Base-by-base conservation (phyloP, 352 stramenopile genomes). In the Phytophthora sansomeana region DNA sequence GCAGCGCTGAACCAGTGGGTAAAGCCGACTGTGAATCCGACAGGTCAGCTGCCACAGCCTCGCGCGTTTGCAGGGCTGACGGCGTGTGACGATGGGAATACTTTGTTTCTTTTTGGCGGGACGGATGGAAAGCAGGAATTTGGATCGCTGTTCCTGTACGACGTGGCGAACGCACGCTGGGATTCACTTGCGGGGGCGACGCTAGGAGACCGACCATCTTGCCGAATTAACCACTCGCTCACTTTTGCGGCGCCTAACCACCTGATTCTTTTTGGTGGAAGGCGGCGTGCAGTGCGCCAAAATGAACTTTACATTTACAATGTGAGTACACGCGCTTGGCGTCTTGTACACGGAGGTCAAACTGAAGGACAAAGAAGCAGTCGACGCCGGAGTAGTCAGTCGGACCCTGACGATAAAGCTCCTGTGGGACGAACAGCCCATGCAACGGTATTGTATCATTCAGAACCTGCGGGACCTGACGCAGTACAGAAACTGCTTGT, bases 91-190 rank as follows among this genome's bases (percentile, higher is more conserved):
- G 68, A 68, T 54, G 66, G 62, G 7, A 80, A 82, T 29, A 85
- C 83, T 47, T 63, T 93, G 61, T 91, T 91, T 54, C 35, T 93
- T 17, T 87, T 85, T 69, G 85, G 85, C 19, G 85, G 83, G 24
- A 80, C 75, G 46, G 79, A 91, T 39, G 68, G 67, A 9, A 80
- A 77, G 30, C 67, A 81, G 41, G 75, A 88, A 32, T 91, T 88
- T 47, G 82, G 77, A 9, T 82, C 78, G 14, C 56, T 91, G 24
- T 90, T 81, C 42, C 50, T 87, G 30, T 93, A 78, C 63, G 75
- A 91, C 57, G 56, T 91, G 13, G 35, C 26, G 7, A 46, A 73
- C 24, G 68, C 50, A n/a, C 79, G 80, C 0, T 93, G 85, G 85
- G 80, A 90, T 42, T 82, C 80, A 7, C 58, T 91, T 10, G 69